Conservation (phyloP, 768 basidiomycete species). For the Hygrocybe punicea region DNA sequence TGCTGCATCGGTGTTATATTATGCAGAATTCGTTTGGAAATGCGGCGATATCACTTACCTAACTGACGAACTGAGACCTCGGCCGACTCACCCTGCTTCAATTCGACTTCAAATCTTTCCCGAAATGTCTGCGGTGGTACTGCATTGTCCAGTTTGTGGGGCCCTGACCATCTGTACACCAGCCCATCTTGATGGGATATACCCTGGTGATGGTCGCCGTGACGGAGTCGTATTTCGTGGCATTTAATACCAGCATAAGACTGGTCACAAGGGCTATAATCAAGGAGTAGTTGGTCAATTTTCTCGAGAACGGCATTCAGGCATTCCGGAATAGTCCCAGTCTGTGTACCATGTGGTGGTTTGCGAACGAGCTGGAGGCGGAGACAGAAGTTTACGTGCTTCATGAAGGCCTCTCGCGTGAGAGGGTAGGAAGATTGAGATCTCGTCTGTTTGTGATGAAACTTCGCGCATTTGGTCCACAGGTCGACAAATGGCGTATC, state of each 20-base stretch:
- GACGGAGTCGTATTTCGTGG: not conserved
- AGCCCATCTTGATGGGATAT: not conserved
- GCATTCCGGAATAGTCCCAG: not conserved
- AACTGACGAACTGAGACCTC: not conserved
- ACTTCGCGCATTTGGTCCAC: not conserved
- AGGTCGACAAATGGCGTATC: not conserved
- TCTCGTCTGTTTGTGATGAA: not conserved
- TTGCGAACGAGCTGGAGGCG: not conserved
- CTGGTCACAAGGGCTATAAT: not conserved
- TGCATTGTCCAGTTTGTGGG: not conserved
- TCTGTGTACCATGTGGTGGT: not conserved
- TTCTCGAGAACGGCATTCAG: not conserved
- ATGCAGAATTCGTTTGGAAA: not conserved
- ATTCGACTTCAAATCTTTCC: not conserved
- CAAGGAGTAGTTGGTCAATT: not conserved
- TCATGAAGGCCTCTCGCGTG: not conserved
- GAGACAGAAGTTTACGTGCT: not conserved
- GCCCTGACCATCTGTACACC: not conserved
- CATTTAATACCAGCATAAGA: not conserved
- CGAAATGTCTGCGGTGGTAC: not conserved
- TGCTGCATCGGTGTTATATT: not conserved
- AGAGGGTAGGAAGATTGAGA: not conserved
- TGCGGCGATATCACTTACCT: not conserved
- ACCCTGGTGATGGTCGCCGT: not conserved
- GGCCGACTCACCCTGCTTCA: not conserved